Conservation (phyloP, 2,329 filamentous ascomycete genomes). For the Microcera coccophila region DNA sequence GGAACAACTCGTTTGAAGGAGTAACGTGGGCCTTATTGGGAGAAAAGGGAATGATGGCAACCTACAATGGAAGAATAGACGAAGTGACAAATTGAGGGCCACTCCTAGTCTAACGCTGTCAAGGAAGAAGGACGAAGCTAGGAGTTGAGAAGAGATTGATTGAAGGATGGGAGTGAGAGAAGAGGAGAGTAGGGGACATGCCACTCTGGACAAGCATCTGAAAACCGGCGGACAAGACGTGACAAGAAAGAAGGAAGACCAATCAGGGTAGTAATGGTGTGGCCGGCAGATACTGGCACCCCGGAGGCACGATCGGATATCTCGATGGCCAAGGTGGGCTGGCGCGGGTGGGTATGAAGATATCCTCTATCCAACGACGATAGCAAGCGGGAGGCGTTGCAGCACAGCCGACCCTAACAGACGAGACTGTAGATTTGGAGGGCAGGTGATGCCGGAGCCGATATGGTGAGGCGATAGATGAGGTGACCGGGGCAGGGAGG, state of each 20-base stretch:
- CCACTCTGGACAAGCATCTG: constrained; percentile 15
- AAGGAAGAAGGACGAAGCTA: constrained; percentile 6
- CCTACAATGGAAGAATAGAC: constrained; percentile 14
- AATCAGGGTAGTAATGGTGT: constrained; percentile 11
- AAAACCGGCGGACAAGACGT: constrained; percentile 6
- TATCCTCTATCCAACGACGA: constrained; percentile 18
- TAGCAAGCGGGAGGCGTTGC: constrained; percentile 5
- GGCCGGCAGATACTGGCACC: constrained; percentile 15
- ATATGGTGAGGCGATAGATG: constrained; percentile 24
- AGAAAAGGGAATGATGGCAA: constrained; percentile 11
- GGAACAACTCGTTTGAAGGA: constrained; percentile 1
- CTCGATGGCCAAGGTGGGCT: constrained; percentile 21
- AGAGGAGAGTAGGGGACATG: constrained; percentile 16
- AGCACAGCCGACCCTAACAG: constrained; percentile 13
- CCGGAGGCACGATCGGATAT: constrained; percentile 22
- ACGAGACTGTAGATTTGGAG: constrained; percentile 14
- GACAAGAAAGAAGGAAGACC: constrained; percentile 9
- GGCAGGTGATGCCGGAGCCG: constrained; percentile 21
- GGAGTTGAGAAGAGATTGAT: constrained; percentile 10
- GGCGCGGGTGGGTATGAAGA: constrained; percentile 12
- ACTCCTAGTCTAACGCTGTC: not conserved
- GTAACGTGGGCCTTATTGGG: constrained; percentile 5
- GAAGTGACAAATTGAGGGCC: constrained; percentile 7
- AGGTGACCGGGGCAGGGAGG: constrained; percentile 19
- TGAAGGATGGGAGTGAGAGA: constrained; percentile 10